Evolutionary conservation across 2,329 filamentous ascomycete genomes (phyloP), one percentile per base, ranked within the genome.

Genomic region (Colletotrichum siamense): DNA sequence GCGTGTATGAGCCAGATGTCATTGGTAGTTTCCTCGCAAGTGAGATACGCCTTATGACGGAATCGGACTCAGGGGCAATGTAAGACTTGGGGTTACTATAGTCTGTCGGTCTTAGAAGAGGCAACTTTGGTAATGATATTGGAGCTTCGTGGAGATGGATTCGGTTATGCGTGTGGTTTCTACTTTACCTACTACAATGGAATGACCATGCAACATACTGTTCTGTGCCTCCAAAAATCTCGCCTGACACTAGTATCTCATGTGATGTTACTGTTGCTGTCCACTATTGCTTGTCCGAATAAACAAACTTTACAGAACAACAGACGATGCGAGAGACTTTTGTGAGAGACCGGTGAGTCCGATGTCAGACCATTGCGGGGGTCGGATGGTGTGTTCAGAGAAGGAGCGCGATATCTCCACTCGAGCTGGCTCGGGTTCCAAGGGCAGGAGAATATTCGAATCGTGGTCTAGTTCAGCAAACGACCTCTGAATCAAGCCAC

Each of bases 401-500:
- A 44, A n/a, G n/a, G n/a, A n/a, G n/a, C n/a, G n/a, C n/a, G n/a
- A n/a, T n/a, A n/a, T n/a, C n/a, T n/a, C n/a, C n/a, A n/a, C n/a
- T n/a, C n/a, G n/a, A n/a, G n/a, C n/a, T n/a, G n/a, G n/a, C n/a
- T n/a, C n/a, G n/a, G n/a, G n/a, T n/a, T n/a, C n/a, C n/a, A n/a
- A n/a, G n/a, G n/a, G n/a, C n/a, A n/a, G n/a, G n/a, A n/a, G n/a
- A n/a, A n/a, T n/a, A n/a, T n/a, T n/a, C n/a, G n/a, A n/a, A n/a
- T n/a, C n/a, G n/a, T n/a, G 36, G 18, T n/a, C 18, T 6, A 18
- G 9, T n/a, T 13, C n/a, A 52, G n/a, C 13, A 13, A 52, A 4
- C 6, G 0, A 52, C 13, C 2, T 52, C 44, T 22, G n/a, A 10
- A 4, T 22, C 0, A 22, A 13, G n/a, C 2, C 0, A 0, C n/a